Evolutionary conservation across 2,329 filamentous ascomycete genomes (phyloP), one percentile per base, ranked within the genome.

Genomic region (Pseudogymnoascus sp.): DNA sequence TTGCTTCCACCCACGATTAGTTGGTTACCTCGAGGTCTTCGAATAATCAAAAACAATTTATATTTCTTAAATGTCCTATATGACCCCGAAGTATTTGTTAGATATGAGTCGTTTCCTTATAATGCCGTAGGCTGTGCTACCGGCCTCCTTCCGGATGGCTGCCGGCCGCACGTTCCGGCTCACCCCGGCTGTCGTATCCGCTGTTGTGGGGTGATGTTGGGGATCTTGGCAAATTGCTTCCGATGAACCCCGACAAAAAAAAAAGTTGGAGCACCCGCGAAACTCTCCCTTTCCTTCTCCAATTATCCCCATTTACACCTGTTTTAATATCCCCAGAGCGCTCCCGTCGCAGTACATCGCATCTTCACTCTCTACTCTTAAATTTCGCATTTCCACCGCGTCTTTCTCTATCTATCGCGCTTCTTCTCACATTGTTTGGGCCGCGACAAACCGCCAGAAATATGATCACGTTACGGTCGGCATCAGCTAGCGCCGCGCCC

Each of bases 381-480:
- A 51, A 29, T 42, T 51, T 6, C 23, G 23, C 45, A 51, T 51
- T 51, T 51, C 45, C 45, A 16, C 23, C 23, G 45, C 45, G 23
- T 26, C 29, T 51, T 51, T 51, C 45, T 51, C 14, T 5, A 51
- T 26, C n/a, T n/a, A 6, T 29, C 6, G 3, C n/a, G 4, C 12
- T 11, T n/a, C 23, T 29, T 45, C 14, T 51, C 45, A 14, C 45
- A 51, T 51, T 51, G 23, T 10, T 51, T 51, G 45, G 23, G 23
- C 45, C 45, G 45, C 23, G 16, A 37, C 31, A 60, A 60, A 36
- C 57, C 31, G 36, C 14, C 57, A 60, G 21, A 39, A 34, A 34
- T 12, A 60, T 60, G 54, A 34, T 60, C 54, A 37, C 54, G 36
- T 60, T 70, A 51, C 69, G 69, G 61, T 70, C 68, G 66, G 70